phyloP scores from a whole-genome alignment of 345 rosid genomes.

The Citrus australasica region DNA sequence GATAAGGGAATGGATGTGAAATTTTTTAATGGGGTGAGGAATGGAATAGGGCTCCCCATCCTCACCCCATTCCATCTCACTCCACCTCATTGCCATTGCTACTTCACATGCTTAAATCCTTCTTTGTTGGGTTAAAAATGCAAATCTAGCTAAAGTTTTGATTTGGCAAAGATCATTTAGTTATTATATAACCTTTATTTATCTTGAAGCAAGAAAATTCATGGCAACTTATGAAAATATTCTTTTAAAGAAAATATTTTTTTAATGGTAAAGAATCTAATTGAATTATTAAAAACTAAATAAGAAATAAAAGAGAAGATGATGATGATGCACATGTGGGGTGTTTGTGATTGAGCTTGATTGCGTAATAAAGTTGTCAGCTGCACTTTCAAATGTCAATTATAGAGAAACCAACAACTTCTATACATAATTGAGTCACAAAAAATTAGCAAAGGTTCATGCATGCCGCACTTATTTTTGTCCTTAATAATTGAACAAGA shows the following conservation, averaged over 20 bases:
- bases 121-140: neutral
- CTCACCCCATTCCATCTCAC: too few relatives aligned
- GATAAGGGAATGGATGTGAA: rapidly evolving
- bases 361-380: neutral
- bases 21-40: too few relatives aligned
- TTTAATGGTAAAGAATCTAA: neutral
- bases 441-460: neutral
- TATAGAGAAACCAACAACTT: neutral
- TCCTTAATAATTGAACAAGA: neutral
- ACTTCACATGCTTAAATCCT: neutral
- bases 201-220: neutral
- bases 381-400: neutral
- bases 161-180: neutral
- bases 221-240: neutral
- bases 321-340: neutral
- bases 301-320: neutral
- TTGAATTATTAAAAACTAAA: neutral
- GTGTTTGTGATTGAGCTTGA: neutral
- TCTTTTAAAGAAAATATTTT: neutral
- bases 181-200: too few relatives aligned
- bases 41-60: too few relatives aligned
- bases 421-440: neutral
- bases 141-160: neutral
- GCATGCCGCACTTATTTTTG: neutral
- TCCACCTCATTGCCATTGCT: too few relatives aligned